Conservation (phyloP, 768 basidiomycete species). For the Mycena vitilis region DNA sequence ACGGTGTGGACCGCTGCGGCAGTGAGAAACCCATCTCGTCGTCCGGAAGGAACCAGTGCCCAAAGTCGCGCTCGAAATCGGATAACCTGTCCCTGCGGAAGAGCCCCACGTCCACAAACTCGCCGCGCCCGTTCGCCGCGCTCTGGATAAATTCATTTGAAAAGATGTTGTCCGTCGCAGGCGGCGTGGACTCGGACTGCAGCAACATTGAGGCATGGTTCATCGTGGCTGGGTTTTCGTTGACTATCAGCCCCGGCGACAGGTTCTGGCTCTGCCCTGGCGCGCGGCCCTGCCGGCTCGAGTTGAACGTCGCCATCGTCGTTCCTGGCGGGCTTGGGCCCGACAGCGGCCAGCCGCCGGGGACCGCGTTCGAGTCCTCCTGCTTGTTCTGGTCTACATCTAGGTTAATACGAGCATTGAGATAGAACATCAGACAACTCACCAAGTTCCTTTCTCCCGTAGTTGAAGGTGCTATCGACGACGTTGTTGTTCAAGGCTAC, state of each 20-base stretch:
- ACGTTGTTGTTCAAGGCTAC: too few species aligned
- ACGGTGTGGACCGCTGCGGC: too few species aligned
- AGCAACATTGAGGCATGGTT: constrained; percentile 32
- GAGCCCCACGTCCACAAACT: constrained; percentile 50
- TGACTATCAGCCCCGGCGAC: constrained; percentile 44
- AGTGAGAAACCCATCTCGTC: too few species aligned
- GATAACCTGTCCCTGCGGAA: constrained; percentile 62
- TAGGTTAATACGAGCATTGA: too few species aligned
- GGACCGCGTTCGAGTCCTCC: constrained; percentile 46
- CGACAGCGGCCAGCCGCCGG: constrained; percentile 47
- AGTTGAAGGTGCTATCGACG: too few species aligned
- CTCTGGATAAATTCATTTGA: constrained; percentile 59
- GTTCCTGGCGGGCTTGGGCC: constrained; percentile 42
- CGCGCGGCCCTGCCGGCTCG: constrained; percentile 30
- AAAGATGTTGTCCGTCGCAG: constrained; percentile 39
- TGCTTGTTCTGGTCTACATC: constrained; percentile 44
- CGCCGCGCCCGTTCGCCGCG: constrained; percentile 54
- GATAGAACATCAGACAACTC: too few species aligned
- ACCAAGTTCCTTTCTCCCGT: too few species aligned
- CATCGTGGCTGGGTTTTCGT: constrained; percentile 34
- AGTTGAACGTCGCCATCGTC: constrained; percentile 45
- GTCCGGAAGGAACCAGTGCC: constrained; percentile 64
- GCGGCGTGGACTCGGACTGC: constrained; percentile 18
- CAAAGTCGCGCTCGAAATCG: constrained; percentile 80
- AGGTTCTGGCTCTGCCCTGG: constrained; percentile 38